phyloP scores from a whole-genome alignment of 1,139 yeast species.

The Geotrichum bryndzae region DNA sequence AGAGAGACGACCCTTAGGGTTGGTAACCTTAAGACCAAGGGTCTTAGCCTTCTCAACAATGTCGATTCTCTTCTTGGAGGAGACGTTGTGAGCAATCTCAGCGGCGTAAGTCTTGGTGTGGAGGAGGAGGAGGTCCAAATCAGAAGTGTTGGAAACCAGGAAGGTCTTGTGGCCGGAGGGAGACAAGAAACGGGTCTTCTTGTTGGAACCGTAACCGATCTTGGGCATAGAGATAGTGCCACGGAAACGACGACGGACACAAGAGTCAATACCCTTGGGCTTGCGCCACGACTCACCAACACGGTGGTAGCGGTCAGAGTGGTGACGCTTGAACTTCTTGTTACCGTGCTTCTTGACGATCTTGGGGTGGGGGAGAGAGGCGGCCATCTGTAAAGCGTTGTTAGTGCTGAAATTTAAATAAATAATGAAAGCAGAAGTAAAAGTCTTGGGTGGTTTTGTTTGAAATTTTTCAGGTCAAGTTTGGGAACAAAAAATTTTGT shows the following conservation, averaged over 20 bases:
- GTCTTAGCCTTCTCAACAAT: constrained; percentile 97
- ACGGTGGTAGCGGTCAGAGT: constrained; percentile 99
- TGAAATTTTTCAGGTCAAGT: too few relatives aligned
- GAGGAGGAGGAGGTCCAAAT: constrained; percentile 90
- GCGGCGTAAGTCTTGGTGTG: constrained; percentile 99
- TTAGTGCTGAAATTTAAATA: not conserved
- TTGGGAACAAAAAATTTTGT: too few relatives aligned
- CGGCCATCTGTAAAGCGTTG: constrained; percentile 60
- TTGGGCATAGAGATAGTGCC: constrained; percentile 98
- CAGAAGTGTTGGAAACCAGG: constrained; percentile 87
- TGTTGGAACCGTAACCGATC: constrained; percentile 99
- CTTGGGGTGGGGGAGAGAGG: constrained; percentile 97
- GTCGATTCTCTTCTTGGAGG: constrained; percentile 97
- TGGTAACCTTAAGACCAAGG: constrained; percentile 97
- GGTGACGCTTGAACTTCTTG: constrained; percentile 99
- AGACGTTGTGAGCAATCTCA: constrained; percentile 97
- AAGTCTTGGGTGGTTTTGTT: not conserved
- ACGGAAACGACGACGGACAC: constrained; percentile 99
- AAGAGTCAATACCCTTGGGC: constrained; percentile 99
- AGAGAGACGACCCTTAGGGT: constrained; percentile 98
- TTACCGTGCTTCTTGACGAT: constrained; percentile 96
- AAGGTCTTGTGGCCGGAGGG: constrained; percentile 98
- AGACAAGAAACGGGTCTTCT: constrained; percentile 90
- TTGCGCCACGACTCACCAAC: constrained; percentile 99
- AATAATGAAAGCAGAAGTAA: not conserved